A percentile compares a stretch with the other conserved stretches of the same genome.
Evolutionary conservation across 441 rosid species (phyloP).

Genomic region (Erodium trifolium): DNA sequence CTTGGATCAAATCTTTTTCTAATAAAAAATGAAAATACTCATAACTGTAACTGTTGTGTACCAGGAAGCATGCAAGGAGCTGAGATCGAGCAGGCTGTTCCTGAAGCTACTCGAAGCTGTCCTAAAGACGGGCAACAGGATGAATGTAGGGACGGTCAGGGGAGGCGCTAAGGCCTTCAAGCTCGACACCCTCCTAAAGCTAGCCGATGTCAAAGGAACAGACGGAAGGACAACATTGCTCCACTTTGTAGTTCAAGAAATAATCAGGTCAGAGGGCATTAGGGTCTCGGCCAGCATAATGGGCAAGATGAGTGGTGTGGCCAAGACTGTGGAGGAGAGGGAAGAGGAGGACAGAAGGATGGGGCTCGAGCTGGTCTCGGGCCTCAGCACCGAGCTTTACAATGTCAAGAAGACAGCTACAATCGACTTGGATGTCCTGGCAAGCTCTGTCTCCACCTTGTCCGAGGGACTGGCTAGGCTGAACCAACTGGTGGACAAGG

Average conservation of each 20-base stretch:
- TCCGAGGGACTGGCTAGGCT: constrained; percentile 55
- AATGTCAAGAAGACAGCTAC: constrained; percentile 91
- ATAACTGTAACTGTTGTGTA: background rate
- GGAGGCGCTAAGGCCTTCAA: constrained; percentile 95
- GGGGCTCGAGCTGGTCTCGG: constrained; percentile 88
- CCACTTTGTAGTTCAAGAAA: constrained; percentile 91
- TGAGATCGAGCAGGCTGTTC: constrained; percentile 82
- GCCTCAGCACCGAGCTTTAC: constrained; percentile 66
- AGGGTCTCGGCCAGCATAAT: constrained; percentile 81
- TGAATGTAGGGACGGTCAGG: constrained; percentile 89
- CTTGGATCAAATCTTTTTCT: no score
- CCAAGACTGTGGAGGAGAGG: constrained; percentile 52
- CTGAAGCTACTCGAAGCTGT: constrained; percentile 85
- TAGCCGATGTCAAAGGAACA: constrained; percentile 85
- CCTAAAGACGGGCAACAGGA: constrained; percentile 84
- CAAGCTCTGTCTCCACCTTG: constrained; percentile 65
- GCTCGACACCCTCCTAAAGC: constrained; percentile 85
- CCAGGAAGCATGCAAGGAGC: constrained; percentile 96
- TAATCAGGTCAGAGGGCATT: constrained; percentile 76
- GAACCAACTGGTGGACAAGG: constrained; percentile 34
- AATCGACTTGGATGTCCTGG: constrained; percentile 75
- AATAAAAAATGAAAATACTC: no score
- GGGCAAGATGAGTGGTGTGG: constrained; percentile 66
- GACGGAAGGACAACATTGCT: constrained; percentile 84
- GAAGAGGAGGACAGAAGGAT: constrained; percentile 83